Evolutionary conservation across 1,284 basidiomycete genomes (phyloP).

Genomic region (Cryptococcus jaspeensis): DNA sequence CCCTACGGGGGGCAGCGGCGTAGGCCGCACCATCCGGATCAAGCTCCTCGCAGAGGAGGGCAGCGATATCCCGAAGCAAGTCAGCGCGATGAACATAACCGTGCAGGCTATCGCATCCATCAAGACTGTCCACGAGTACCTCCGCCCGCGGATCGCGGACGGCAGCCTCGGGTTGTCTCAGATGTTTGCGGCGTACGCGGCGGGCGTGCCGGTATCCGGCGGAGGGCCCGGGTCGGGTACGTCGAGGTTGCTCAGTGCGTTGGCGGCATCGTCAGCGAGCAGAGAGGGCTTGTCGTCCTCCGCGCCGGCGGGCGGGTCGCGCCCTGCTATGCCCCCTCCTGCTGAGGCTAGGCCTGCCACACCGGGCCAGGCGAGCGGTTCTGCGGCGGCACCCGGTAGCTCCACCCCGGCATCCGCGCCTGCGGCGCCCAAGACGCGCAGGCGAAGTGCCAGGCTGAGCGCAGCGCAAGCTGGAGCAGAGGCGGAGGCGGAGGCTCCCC

Average conservation of each 20-base stretch:
- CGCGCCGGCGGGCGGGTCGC: constrained; percentile 7
- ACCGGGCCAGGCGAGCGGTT: background rate
- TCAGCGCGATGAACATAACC: constrained; percentile 86
- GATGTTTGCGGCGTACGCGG: constrained; percentile 86
- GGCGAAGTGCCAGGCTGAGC: constrained; percentile 79
- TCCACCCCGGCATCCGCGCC: constrained; percentile 51
- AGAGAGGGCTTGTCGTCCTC: constrained; percentile 4
- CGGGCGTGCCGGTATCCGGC: constrained; percentile 36
- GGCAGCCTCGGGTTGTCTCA: constrained; percentile 66
- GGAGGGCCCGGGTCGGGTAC: constrained; percentile 17
- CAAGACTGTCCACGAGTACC: constrained; percentile 90
- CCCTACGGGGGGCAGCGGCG: constrained; percentile 22
- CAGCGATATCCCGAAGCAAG: constrained; percentile 76
- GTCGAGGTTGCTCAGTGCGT: constrained; percentile 60
- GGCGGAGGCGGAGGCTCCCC: constrained; percentile 33
- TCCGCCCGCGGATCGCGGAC: constrained; percentile 84
- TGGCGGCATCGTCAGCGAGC: constrained; percentile 21
- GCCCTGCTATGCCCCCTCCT: constrained; percentile 13
- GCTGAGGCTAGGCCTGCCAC: background rate
- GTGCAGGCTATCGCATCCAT: constrained; percentile 96
- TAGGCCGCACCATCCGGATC: constrained; percentile 61
- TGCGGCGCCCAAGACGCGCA: constrained; percentile 48
- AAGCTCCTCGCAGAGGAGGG: constrained; percentile 84
- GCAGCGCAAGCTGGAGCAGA: constrained; percentile 55
- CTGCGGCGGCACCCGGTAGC: constrained; percentile 43